Evolutionary conservation across 139 green algal species (phyloP).

Genomic region (Tetraselmis chui): DNA sequence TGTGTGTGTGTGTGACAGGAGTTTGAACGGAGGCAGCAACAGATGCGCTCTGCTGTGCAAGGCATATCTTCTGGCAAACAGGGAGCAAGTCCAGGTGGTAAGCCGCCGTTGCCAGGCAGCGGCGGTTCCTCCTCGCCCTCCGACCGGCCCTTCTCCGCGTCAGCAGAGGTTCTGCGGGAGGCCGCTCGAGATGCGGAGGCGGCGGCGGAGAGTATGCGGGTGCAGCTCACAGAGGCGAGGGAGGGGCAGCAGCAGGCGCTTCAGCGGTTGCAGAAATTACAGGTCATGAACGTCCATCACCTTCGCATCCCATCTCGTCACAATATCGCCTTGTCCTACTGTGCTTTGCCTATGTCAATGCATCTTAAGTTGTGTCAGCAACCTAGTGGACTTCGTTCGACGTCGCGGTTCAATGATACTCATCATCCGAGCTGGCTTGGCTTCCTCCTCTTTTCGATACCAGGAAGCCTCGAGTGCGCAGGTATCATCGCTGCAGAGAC

Average conservation of each 20-base stretch:
- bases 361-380: too few species aligned
- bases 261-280: slow-evolving; percentile 18
- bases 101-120: background rate
- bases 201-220: background rate
- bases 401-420: too few species aligned
- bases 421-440: too few species aligned
- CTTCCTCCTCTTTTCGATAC: too few species aligned
- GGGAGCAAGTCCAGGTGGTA: background rate
- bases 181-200: background rate
- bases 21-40: background rate
- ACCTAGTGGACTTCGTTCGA: too few species aligned
- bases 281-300: too few species aligned
- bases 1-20: too few species aligned
- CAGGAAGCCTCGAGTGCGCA: background rate
- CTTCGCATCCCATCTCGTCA: too few species aligned
- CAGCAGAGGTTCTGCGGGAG: slow-evolving; percentile 16
- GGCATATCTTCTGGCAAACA: background rate
- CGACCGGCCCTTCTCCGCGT: background rate
- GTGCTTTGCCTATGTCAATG: too few species aligned
- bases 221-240: background rate
- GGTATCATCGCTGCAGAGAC: background rate
- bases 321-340: too few species aligned
- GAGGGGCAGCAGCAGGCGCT: slow-evolving; percentile 22
- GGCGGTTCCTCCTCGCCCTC: too few species aligned
- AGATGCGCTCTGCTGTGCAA: background rate